A percentile compares a stretch with the other conserved stretches of the same genome.
Evolutionary conservation across 2,329 filamentous ascomycete species (phyloP).

Genomic region (Metarhizium robertsii): DNA sequence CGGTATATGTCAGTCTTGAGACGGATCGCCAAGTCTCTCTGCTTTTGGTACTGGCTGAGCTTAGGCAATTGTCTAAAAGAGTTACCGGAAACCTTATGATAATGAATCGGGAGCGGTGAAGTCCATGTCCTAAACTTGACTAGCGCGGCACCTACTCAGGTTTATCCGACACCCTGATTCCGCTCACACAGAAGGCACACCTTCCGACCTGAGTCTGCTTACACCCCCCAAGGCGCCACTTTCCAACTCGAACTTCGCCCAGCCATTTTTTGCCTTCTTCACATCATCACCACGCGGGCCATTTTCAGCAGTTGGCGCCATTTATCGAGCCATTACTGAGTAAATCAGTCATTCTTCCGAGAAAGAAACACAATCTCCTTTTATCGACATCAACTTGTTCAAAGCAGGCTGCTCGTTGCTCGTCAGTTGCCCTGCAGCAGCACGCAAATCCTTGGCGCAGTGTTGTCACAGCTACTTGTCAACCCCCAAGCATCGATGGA

Average conservation of each 20-base stretch:
- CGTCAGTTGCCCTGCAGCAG: background rate
- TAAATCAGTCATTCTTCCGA: background rate
- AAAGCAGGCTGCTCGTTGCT: background rate
- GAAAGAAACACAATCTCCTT: background rate
- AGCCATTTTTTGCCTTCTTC: constrained; percentile 3
- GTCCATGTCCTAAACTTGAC: background rate
- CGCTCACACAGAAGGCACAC: background rate
- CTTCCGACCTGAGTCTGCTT: background rate
- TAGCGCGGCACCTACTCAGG: background rate
- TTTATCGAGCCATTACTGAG: background rate
- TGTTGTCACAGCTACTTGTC: background rate
- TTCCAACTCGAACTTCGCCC: constrained; percentile 1
- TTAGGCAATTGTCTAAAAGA: too few species aligned
- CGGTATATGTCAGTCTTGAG: background rate
- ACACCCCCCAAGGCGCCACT: constrained; percentile 1
- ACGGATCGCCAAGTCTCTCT: background rate
- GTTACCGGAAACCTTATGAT: too few species aligned
- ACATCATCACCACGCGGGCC: background rate
- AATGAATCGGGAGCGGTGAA: too few species aligned
- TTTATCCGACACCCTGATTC: background rate
- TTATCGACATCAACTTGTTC: background rate
- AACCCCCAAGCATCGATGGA: background rate
- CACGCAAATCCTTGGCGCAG: background rate
- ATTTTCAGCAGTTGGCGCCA: background rate
- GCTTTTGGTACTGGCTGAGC: background rate